Evolutionary conservation across 2,329 filamentous ascomycete genomes (phyloP).

Genomic region (Myriosclerotinia curreyana): DNA sequence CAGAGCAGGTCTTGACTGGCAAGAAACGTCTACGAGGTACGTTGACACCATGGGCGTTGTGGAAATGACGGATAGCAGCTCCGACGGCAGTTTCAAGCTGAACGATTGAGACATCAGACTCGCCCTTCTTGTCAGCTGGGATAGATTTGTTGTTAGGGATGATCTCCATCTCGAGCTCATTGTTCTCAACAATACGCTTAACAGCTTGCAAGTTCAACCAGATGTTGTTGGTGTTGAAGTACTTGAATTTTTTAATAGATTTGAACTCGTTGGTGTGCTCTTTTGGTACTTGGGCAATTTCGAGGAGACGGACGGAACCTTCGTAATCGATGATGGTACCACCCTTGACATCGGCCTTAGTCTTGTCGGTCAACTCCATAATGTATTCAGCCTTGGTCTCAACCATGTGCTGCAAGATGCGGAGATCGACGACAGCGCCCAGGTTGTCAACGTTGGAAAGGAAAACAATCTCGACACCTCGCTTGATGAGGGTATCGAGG

Average conservation of each 20-base stretch:
- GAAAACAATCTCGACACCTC: constrained; percentile 97
- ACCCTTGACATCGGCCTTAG: constrained; percentile 99
- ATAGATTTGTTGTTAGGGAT: constrained; percentile 99
- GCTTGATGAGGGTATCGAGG: constrained; percentile 91
- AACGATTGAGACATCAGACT: constrained; percentile 94
- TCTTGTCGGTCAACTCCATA: constrained; percentile 99
- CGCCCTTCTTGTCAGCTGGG: constrained; percentile 98
- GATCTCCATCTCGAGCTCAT: constrained; percentile 99
- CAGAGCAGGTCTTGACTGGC: constrained; percentile 99
- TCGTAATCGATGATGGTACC: constrained; percentile 99
- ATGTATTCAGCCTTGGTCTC: constrained; percentile 97
- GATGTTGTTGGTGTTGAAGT: constrained; percentile 99
- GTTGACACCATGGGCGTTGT: constrained; percentile 98
- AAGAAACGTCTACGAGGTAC: constrained; percentile 96
- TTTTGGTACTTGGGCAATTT: constrained; percentile 99
- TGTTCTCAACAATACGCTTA: constrained; percentile 98
- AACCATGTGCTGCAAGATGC: constrained; percentile 99
- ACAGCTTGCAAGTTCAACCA: constrained; percentile 98
- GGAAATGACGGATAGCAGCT: constrained; percentile 97
- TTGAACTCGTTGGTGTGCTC: constrained; percentile 99
- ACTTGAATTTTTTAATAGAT: constrained; percentile 99
- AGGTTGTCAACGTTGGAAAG: constrained; percentile 99
- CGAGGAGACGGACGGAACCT: constrained; percentile 90
- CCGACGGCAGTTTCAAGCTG: constrained; percentile 98
- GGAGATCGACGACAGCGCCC: constrained; percentile 94